Percentiles rank a stretch among this genome's conserved stretches.
Conservation (phyloP, 2,329 filamentous ascomycete genomes). For the Apiospora sp. region DNA sequence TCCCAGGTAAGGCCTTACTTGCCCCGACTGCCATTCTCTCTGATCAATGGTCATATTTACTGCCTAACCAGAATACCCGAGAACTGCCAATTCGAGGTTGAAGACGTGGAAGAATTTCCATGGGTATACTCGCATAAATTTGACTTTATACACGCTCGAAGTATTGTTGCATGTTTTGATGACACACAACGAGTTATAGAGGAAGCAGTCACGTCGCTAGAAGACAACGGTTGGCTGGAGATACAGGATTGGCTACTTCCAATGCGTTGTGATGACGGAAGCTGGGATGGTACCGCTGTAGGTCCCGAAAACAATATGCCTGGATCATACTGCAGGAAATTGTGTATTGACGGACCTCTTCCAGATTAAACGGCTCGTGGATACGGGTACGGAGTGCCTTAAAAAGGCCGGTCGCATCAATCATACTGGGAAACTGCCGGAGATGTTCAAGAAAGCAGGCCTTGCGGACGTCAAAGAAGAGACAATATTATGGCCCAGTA, state of each 20-base stretch:
- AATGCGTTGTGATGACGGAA: slow-evolving; percentile 27
- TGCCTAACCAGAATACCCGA: slow-evolving; percentile 24
- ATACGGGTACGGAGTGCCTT: slow-evolving; percentile 21
- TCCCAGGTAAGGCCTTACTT: slow-evolving; percentile 2
- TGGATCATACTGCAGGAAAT: too few species aligned
- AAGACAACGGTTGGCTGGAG: slow-evolving; percentile 28
- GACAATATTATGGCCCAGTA: slow-evolving; percentile 27
- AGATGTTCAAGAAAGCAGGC: slow-evolving; percentile 27
- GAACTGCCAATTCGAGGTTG: slow-evolving; percentile 30
- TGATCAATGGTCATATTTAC: background rate
- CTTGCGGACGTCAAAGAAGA: slow-evolving; percentile 27
- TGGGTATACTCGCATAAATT: slow-evolving; percentile 31
- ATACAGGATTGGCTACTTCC: slow-evolving; percentile 27
- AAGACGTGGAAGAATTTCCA: slow-evolving; percentile 29
- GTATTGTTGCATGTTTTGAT: slow-evolving; percentile 23
- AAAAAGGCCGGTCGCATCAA: slow-evolving; percentile 27
- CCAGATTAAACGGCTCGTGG: slow-evolving; percentile 23
- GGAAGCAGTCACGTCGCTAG: slow-evolving; percentile 25
- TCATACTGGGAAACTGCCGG: slow-evolving; percentile 18
- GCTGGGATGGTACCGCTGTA: slow-evolving; percentile 28
- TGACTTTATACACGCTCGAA: slow-evolving; percentile 27
- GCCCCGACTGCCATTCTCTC: background rate
- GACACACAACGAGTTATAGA: slow-evolving; percentile 26
- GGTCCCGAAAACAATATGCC: background rate
- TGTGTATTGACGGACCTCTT: background rate